These are phyloP conservation scores for Parascedosporium putredinis DNA, from an alignment of 2,329 filamentous ascomycete species.

Conservation along the genomic window DNA sequence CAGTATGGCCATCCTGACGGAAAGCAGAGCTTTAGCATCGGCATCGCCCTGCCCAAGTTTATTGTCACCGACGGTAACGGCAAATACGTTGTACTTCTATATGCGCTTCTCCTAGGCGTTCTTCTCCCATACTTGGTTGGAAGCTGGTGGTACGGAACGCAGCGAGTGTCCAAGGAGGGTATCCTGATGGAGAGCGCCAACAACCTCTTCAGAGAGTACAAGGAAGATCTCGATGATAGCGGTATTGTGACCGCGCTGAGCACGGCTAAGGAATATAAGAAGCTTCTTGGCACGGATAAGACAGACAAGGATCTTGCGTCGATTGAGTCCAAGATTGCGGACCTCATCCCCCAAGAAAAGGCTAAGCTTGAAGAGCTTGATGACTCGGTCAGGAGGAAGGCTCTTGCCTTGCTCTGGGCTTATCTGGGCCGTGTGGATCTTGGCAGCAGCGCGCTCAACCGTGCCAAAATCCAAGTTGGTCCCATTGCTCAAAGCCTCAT, in stretches of 20 bases:
- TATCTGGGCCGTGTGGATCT: conserved; percentile 86
- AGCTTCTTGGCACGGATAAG: conserved; percentile 65
- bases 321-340: conserved; percentile 71
- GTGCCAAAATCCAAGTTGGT: conserved; percentile 80
- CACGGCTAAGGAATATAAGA: conserved; percentile 74
- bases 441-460: conserved; percentile 71
- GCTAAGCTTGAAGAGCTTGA: conserved; percentile 71
- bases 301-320: conserved; percentile 72
- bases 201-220: conserved; percentile 87
- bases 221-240: conserved; percentile 70
- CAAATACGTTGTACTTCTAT: conserved; percentile 88
- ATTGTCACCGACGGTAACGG: conserved; percentile 89
- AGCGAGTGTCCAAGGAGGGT: conserved; percentile 84
- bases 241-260: conserved; percentile 74
- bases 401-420: conserved; percentile 84
- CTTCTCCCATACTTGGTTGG: conserved; percentile 87
- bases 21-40: conserved; percentile 96
- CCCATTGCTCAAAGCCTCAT: conserved; percentile 78
- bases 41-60: conserved; percentile 87
- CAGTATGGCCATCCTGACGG: conserved; percentile 95
- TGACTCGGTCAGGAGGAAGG: conserved; percentile 70
- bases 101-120: conserved; percentile 79
- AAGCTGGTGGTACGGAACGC: conserved; percentile 97
- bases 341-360: conserved; percentile 60
- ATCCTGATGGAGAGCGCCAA: conserved; percentile 89